Base-by-base conservation (phyloP, 441 rosid genomes). In the Mallotus japonicus region DNA sequence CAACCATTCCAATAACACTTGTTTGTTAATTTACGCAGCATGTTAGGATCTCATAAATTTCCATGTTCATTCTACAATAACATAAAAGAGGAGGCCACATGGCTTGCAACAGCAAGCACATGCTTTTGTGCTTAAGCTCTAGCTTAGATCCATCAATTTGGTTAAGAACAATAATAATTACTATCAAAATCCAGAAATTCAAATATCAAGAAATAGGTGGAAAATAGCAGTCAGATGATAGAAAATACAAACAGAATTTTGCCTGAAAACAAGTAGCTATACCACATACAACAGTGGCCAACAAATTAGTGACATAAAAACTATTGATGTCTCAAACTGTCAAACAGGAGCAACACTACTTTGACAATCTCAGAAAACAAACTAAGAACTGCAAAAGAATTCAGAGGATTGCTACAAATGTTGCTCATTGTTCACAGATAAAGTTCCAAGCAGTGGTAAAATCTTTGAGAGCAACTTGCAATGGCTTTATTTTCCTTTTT, bases 81-180 rank as follows among this genome's bases (percentile, higher is more conserved):
- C n/a, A 69, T 32, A 55, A 32, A 37, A 56, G 17, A 20, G 63
- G 40, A 28, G 15, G 60, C 58, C 58, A 59, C 57, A 70, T 32
- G 65, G 74, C 46, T 8, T 59, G 63, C 66, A 60, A 60, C 46
- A 60, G 74, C 66, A 28, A 49, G 66, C 59, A 28, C 57, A 47
- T 47, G 57, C 66, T 46, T 28, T 47, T 13, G 58, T 11, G 44
- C 46, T 47, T 19, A 46, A 57, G 42, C 17, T 46, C 66, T 32
- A 47, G 17, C 32, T 40, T 16, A 12, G 24, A 34, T n/a, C 47
- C 17, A 32, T 51, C 59, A 32, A 51, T 51, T 32, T 10, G 17
- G 60, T 17, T 40, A n/a, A n/a, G 58, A 67, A 67, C 47, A 16
- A 53, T 22, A n/a, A 32, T 51, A 66, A 40, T 13, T 22, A 28